These are phyloP conservation scores for Suhomyces canberraensis DNA, from an alignment of 805 yeast genomes.

Conservation along the genomic window DNA sequence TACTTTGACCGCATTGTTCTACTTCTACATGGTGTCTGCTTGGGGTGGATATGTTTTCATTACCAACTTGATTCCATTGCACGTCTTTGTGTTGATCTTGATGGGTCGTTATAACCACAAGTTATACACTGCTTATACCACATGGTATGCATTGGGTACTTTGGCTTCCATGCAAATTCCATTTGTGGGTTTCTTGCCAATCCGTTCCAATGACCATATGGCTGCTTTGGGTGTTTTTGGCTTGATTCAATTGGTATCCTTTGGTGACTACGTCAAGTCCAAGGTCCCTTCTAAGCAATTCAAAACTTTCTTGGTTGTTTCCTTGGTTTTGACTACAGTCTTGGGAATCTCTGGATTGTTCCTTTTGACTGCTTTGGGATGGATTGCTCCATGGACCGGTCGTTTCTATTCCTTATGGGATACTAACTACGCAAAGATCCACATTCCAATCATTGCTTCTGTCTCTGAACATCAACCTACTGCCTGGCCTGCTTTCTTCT, in stretches of 20 bases:
- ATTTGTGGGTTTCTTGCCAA: constrained; percentile 95
- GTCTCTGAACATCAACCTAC: constrained; percentile 99
- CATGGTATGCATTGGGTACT: constrained; percentile 98
- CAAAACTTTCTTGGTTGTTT: constrained; percentile 60
- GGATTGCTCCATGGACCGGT: constrained; percentile 99
- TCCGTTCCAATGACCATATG: constrained; percentile 97
- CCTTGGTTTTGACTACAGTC: constrained; percentile 51
- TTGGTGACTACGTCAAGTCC: constrained; percentile 77
- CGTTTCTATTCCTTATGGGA: constrained; percentile 99
- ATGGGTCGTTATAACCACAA: constrained; percentile 92
- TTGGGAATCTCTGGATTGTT: constrained; percentile 72
- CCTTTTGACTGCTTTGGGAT: constrained; percentile 81
- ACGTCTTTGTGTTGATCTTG: constrained; percentile 80
- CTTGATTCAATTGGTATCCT: constrained; percentile 81
- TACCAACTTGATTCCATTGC: constrained; percentile 95
- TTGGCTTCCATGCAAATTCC: constrained; percentile 99
- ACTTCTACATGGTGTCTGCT: constrained; percentile 98
- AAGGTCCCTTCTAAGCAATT: constrained; percentile 73
- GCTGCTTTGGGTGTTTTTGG: constrained; percentile 98
- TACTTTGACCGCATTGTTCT: constrained; percentile 76
- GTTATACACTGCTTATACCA: constrained; percentile 85
- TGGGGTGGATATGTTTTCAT: constrained; percentile 99
- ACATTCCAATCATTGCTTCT: constrained; percentile 97
- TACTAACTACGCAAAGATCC: constrained; percentile 94
- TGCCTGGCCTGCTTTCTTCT: constrained; percentile 99